Percentiles rank a stretch among this genome's conserved stretches.
Conservation (phyloP, 2,329 filamentous ascomycete genomes). For the Exophiala alcalophila region DNA sequence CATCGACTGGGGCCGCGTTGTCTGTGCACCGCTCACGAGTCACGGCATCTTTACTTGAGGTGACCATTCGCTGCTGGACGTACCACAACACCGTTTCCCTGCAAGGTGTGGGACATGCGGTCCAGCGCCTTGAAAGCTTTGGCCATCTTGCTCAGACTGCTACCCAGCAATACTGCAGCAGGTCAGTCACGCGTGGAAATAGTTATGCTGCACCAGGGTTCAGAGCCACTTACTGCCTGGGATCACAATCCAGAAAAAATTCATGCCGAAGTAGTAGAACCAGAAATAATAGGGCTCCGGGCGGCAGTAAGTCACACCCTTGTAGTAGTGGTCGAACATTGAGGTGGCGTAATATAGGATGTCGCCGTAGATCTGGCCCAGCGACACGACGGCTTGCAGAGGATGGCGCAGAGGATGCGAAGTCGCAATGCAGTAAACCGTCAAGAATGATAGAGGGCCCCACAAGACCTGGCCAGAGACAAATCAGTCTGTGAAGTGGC, state of each 20-base stretch:
- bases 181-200: no score
- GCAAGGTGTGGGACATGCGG: constrained; percentile 28
- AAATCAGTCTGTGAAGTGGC: no score
- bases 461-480: constrained; percentile 49
- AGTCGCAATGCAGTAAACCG: constrained; percentile 54
- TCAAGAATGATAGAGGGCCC: constrained; percentile 60
- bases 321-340: constrained; percentile 57
- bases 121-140: constrained; percentile 39
- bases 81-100: constrained; percentile 30
- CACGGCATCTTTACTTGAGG: no score
- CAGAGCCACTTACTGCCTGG: constrained; percentile 49
- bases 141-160: constrained; percentile 37
- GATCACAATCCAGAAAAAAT: constrained; percentile 64
- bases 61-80: constrained; percentile 26
- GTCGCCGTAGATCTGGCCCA: constrained; percentile 64
- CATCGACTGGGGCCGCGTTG: no score
- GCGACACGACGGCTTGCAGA: constrained; percentile 58
- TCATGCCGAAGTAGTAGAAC: constrained; percentile 65
- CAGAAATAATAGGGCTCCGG: constrained; percentile 65
- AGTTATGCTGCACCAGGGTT: background rate
- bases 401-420: constrained; percentile 58
- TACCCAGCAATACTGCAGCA: constrained; percentile 36
- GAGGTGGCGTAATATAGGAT: constrained; percentile 63
- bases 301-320: constrained; percentile 55
- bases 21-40: constrained; percentile 9